These are phyloP conservation scores for Yamadazyma sp. DNA, from an alignment of 1,139 yeast genomes.

Conservation along the genomic window DNA sequence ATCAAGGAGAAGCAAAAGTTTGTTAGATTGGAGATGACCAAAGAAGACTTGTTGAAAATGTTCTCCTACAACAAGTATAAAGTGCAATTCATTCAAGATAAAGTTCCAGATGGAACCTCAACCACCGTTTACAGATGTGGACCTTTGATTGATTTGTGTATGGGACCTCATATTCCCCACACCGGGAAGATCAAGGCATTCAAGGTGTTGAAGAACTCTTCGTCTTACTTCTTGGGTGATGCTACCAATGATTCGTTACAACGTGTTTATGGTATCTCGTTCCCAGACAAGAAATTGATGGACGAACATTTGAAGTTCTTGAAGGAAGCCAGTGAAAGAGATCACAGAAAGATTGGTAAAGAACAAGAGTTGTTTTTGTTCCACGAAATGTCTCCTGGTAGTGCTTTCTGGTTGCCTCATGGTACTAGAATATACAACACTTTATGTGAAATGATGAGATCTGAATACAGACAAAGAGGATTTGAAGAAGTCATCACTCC, in stretches of 20 bases:
- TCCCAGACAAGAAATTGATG: constrained; percentile 98
- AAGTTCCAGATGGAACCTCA: constrained; percentile 94
- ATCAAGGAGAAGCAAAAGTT: constrained; percentile 96
- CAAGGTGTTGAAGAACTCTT: constrained; percentile 91
- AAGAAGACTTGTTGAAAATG: constrained; percentile 90
- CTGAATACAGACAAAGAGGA: constrained; percentile 86
- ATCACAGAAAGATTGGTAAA: constrained; percentile 93
- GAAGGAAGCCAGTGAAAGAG: constrained; percentile 96
- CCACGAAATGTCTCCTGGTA: constrained; percentile 96
- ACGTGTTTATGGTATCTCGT: constrained; percentile 96
- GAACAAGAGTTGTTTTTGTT: constrained; percentile 96
- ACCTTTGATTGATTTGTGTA: constrained; percentile 93
- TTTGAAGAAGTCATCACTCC: constrained; percentile 98
- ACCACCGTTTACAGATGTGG: constrained; percentile 99
- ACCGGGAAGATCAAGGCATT: constrained; percentile 95
- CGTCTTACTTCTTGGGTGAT: constrained; percentile 96
- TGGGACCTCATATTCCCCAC: constrained; percentile 98
- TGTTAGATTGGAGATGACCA: constrained; percentile 88
- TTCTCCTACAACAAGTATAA: constrained; percentile 95
- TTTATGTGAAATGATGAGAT: constrained; percentile 71
- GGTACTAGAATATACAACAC: constrained; percentile 95
- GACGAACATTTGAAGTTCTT: constrained; percentile 92
- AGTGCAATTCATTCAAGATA: constrained; percentile 79
- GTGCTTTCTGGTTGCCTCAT: constrained; percentile 97
- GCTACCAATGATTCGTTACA: constrained; percentile 91